A percentile compares a stretch with the other conserved stretches of the same genome.
These are phyloP conservation scores for Picea mariana DNA, from an alignment of 83 land plant genomes.

Conservation along the genomic window DNA sequence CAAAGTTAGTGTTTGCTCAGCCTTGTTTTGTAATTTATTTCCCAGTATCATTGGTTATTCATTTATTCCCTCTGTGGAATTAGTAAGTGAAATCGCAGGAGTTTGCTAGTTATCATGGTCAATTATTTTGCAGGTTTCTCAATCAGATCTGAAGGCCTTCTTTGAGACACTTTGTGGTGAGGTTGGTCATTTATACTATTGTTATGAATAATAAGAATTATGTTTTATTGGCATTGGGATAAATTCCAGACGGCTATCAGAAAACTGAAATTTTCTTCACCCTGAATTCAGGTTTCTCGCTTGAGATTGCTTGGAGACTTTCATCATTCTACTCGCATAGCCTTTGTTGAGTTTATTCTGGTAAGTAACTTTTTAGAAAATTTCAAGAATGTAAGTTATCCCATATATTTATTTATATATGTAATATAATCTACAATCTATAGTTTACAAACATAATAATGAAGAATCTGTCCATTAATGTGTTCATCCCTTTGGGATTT, in stretches of 20 bases:
- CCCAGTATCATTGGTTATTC: background rate
- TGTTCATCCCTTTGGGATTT: too few species aligned
- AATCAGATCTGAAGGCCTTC: constrained; percentile 93
- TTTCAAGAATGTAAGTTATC: background rate
- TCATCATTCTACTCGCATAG: constrained; percentile 97
- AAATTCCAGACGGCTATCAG: background rate
- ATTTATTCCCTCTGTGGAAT: too few species aligned
- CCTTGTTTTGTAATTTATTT: background rate
- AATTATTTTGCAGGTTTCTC: constrained; percentile 74
- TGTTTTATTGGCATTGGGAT: too few species aligned
- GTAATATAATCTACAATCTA: too few species aligned
- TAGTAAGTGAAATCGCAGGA: too few species aligned
- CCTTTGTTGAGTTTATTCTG: constrained; percentile 92
- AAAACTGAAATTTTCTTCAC: constrained; percentile 7
- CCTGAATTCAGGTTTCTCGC: constrained; percentile 73
- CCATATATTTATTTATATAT: too few species aligned
- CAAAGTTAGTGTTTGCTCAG: background rate
- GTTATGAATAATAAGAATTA: too few species aligned
- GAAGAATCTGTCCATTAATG: too few species aligned
- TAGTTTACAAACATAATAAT: too few species aligned
- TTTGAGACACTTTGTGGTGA: constrained; percentile 96
- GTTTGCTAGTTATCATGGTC: background rate
- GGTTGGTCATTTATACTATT: constrained; percentile 39
- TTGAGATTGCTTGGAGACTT: constrained; percentile 96
- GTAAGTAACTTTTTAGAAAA: constrained; percentile 34